A percentile compares a stretch with the other conserved stretches of the same genome.
Evolutionary conservation across 305 asterid species (phyloP).

Genomic region (Striga hermonthica): DNA sequence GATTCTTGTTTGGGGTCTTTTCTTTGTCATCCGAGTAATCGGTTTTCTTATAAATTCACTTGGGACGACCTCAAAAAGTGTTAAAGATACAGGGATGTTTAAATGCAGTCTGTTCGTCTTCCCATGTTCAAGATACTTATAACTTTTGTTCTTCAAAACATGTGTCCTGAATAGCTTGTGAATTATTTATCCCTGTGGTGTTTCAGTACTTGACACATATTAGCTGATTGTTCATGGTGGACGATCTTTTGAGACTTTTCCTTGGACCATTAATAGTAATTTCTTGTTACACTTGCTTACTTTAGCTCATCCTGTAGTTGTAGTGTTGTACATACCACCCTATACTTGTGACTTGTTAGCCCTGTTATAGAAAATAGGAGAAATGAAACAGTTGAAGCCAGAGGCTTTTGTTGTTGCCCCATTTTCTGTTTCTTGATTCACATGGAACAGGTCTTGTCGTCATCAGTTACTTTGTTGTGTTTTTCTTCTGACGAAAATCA

Average conservation of each 20-base stretch:
- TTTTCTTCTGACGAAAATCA: too few relatives aligned
- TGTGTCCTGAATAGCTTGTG: not conserved
- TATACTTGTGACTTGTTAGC: too few relatives aligned
- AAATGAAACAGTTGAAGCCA: too few relatives aligned
- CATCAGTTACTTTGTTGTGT: too few relatives aligned
- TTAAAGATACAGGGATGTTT: not conserved
- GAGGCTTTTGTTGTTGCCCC: too few relatives aligned
- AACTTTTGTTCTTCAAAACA: not conserved
- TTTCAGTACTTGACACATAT: conserved; percentile 2
- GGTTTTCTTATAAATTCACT: conserved; percentile 5
- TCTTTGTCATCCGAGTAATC: conserved; percentile 9
- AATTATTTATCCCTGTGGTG: conserved; percentile 3
- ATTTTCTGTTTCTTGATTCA: too few relatives aligned
- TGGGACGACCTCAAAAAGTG: not conserved
- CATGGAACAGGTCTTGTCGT: too few relatives aligned
- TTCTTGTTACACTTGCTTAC: too few relatives aligned
- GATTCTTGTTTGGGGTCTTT: not conserved
- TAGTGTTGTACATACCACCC: too few relatives aligned
- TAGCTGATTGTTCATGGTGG: conserved; percentile 5
- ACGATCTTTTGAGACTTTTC: not conserved
- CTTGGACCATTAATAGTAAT: too few relatives aligned
- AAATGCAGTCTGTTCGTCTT: not conserved
- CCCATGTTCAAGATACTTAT: conserved; percentile 6
- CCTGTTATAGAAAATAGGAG: too few relatives aligned
- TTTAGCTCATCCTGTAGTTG: too few relatives aligned